These are phyloP conservation scores for Plantago coronopus DNA, from an alignment of 305 asterid species.

Conservation along the genomic window DNA sequence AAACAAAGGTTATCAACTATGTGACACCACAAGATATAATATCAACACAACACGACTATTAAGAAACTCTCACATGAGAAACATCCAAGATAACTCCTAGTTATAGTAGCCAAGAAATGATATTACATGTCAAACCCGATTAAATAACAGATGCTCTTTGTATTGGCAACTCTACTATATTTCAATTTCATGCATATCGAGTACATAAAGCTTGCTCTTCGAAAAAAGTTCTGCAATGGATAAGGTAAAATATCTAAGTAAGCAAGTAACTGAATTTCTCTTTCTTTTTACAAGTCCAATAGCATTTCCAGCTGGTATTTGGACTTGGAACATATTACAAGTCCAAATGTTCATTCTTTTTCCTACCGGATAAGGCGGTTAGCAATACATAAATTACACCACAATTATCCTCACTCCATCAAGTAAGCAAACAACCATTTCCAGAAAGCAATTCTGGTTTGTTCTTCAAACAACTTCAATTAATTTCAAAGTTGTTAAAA, in stretches of 20 bases:
- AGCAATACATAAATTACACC: background rate
- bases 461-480: too few species aligned
- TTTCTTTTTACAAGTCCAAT: background rate
- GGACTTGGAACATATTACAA: too few species aligned
- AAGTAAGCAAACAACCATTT: background rate
- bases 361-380: too few species aligned
- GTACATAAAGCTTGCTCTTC: background rate
- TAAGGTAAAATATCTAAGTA: too few species aligned
- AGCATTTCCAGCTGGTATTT: too few species aligned
- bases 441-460: too few species aligned
- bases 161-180: background rate
- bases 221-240: too few species aligned
- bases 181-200: background rate
- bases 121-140: background rate
- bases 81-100: too few species aligned
- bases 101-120: background rate
- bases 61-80: too few species aligned
- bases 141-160: background rate
- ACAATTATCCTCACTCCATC: background rate
- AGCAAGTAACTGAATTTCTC: background rate
- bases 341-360: too few species aligned
- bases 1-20: background rate
- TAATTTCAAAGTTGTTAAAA: too few species aligned
- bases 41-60: background rate
- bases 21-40: background rate